Base-by-base conservation (phyloP, 2,329 filamentous ascomycete species). In the Colletotrichum euphorbiae region DNA sequence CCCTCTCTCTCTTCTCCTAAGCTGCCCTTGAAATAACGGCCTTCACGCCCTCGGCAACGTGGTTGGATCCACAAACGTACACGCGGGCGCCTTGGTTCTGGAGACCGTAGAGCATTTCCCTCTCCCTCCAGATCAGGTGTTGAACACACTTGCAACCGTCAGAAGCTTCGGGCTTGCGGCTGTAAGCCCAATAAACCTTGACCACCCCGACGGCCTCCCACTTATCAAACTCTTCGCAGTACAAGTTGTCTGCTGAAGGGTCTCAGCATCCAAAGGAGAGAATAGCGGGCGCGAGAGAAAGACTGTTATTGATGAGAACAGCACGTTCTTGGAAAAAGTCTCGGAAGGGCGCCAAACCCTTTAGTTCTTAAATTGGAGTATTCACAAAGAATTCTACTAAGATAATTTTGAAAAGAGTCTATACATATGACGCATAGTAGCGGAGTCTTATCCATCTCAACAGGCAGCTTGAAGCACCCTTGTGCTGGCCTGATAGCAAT, bases 301-400 rank as follows among this genome's bases (percentile, higher is more conserved):
- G 24, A 1, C 88, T 88, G 0, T 81, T 80, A 4, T 75, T 77
- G 11, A 83, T 75, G 78, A 85, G 80, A 15, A 80, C 94, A 50
- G 96, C 96, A 64, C 96, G 94, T 83, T 99, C 96, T 82, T 99
- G 96, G 51, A 98, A 91, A 77, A 99, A 99, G 65, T 96, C 96
- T 71, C 96, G 93, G 93, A 99, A 99, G 15, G 96, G 96, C 1
- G 96, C 96, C 17, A 99, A 90, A 77, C 96, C 96, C n/a, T n/a
- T n/a, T n/a, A n/a, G n/a, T n/a, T n/a, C n/a, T n/a, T n/a, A n/a
- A n/a, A n/a, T n/a, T n/a, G n/a, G n/a, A n/a, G n/a, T n/a, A n/a
- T n/a, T n/a, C n/a, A n/a, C n/a, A n/a, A n/a, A n/a, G n/a, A n/a
- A n/a, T n/a, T n/a, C n/a, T n/a, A n/a, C n/a, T n/a, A n/a, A n/a